These are phyloP conservation scores for Dendrobium catenatum DNA, from an alignment of 106 monocot species.

Conservation along the genomic window DNA sequence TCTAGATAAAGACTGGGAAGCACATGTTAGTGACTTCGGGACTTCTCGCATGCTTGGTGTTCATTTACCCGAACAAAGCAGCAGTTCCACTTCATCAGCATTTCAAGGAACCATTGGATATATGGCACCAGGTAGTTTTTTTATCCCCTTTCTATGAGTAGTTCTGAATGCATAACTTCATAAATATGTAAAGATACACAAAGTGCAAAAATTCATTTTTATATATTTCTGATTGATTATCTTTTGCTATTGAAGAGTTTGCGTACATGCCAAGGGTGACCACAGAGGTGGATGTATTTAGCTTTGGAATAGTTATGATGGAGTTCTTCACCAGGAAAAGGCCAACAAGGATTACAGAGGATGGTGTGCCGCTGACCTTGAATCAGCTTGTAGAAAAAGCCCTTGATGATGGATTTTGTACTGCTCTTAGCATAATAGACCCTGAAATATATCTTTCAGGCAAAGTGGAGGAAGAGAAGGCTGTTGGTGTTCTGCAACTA, in stretches of 20 bases:
- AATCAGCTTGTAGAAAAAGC: conserved; percentile 50
- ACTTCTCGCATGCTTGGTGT: conserved; percentile 66
- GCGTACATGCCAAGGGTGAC: conserved; percentile 82
- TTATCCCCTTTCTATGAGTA: not conserved
- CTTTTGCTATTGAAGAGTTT: conserved; percentile 35
- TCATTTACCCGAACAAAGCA: conserved; percentile 28
- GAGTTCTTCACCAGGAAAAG: conserved; percentile 74
- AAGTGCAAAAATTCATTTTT: not conserved
- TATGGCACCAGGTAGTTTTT: conserved; percentile 71
- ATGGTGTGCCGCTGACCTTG: conserved; percentile 31
- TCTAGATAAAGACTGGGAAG: conserved; percentile 69
- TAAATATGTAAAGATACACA: not conserved
- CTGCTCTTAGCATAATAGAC: conserved; percentile 39
- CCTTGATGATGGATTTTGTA: conserved; percentile 26
- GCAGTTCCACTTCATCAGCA: conserved; percentile 32
- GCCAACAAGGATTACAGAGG: conserved; percentile 40
- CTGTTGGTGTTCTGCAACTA: conserved; percentile 32
- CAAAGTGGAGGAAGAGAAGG: conserved; percentile 34
- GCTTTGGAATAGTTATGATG: conserved; percentile 76
- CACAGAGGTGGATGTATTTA: conserved; percentile 78
- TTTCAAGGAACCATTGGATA: conserved; percentile 97
- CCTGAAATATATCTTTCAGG: conserved; percentile 26
- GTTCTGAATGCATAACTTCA: not conserved
- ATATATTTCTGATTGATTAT: not conserved
- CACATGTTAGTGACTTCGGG: conserved; percentile 74